Conservation (phyloP, 257 asterid genomes). For the Voacanga thouarsii region DNA sequence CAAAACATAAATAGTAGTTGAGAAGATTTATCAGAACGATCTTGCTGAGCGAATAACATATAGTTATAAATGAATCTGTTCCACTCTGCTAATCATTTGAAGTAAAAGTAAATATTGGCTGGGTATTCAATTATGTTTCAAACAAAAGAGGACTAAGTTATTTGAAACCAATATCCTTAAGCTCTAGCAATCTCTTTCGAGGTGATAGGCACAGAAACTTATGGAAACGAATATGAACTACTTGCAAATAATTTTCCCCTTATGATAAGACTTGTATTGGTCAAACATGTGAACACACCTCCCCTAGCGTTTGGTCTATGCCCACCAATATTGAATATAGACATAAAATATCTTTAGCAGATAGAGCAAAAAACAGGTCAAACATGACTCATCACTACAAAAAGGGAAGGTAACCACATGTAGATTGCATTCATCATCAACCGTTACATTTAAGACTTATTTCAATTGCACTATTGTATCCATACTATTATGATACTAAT, state of each 20-base stretch:
- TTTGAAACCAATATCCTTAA: background rate
- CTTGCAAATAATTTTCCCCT: background rate
- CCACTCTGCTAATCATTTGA: background rate
- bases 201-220: background rate
- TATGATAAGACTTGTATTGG: background rate
- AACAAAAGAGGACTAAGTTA: background rate
- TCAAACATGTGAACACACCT: background rate
- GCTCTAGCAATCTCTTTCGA: background rate
- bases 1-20: background rate
- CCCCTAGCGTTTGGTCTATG: background rate
- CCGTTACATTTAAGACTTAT: no score
- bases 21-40: background rate
- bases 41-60: background rate
- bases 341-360: background rate
- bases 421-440: no score
- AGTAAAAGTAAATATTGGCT: background rate
- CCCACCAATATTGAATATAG: conserved; percentile 3
- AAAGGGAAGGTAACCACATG: no score
- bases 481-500: no score
- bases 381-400: background rate
- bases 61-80: background rate
- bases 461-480: no score
- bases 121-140: background rate
- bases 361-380: background rate
- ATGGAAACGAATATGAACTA: background rate